These are phyloP conservation scores for Arabidopsis suecica DNA, from an alignment of 345 rosid genomes.

Conservation along the genomic window DNA sequence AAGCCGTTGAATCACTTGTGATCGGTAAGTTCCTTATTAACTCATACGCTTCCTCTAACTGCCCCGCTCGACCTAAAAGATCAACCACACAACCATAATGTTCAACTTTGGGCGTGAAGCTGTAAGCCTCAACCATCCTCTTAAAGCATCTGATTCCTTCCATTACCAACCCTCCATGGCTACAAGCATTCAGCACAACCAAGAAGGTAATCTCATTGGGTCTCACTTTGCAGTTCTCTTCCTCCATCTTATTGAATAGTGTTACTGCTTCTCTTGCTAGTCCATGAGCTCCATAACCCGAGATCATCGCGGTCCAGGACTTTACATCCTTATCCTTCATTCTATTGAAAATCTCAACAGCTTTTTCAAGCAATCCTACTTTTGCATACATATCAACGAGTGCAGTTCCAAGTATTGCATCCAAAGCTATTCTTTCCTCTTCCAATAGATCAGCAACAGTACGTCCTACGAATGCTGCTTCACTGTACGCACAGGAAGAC, in stretches of 20 bases:
- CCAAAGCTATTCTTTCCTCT: slow-evolving; percentile 53
- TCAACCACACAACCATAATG: slow-evolving; percentile 75
- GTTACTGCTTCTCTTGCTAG: slow-evolving; percentile 53
- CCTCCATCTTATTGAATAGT: slow-evolving; percentile 60
- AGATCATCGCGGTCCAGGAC: slow-evolving; percentile 69
- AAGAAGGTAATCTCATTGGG: slow-evolving; percentile 71
- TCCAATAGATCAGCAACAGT: slow-evolving; percentile 47
- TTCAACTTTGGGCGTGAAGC: slow-evolving; percentile 56
- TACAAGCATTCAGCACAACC: slow-evolving; percentile 66
- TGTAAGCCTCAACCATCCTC: slow-evolving; percentile 57
- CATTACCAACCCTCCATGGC: slow-evolving; percentile 65
- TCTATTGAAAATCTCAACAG: slow-evolving; percentile 51
- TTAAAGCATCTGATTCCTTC: slow-evolving; percentile 60
- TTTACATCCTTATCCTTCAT: slow-evolving; percentile 62
- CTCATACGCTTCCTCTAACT: slow-evolving; percentile 64
- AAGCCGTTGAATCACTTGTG: slow-evolving; percentile 57
- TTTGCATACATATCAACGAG: slow-evolving; percentile 69
- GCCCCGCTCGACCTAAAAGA: slow-evolving; percentile 68
- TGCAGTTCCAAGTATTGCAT: slow-evolving; percentile 64
- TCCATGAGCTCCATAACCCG: slow-evolving; percentile 66
- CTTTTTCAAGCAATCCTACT: slow-evolving; percentile 59
- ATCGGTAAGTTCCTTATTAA: slow-evolving; percentile 57
- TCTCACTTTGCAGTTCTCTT: slow-evolving; percentile 46
- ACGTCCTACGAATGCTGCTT: slow-evolving; percentile 49
- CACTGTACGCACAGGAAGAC: slow-evolving; percentile 58